Base-by-base conservation (phyloP, 2,329 filamentous ascomycete species). In the Penicillium paneum region DNA sequence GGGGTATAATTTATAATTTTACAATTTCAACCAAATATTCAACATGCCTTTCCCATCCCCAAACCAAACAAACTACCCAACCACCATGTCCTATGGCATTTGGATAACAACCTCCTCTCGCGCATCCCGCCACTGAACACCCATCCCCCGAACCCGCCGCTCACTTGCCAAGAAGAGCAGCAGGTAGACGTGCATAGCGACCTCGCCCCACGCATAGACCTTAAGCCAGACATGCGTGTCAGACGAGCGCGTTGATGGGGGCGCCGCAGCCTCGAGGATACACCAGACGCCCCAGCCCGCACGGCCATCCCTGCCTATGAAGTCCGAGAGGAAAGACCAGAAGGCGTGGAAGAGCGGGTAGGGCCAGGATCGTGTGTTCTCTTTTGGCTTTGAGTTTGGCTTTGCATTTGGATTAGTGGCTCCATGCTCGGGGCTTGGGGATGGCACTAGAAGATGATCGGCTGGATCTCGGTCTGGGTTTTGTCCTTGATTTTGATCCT, bases 121-220 rank as follows among this genome's bases (percentile, higher is more conserved):
- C 0, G 80, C 83, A 70, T 86, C 90, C 48, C 87, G 72, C 90
- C 90, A 96, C 44, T 75, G 74, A 13, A 83, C 76, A 0, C 81
- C 81, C 8, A 81, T 81, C 7, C 75, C 76, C 55, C 81, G 80
- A 15, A 92, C 72, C 56, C 79, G 79, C 31, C 87, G 79, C 52
- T 83, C 79, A 63, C 87, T 93, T 0, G 85, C 88, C 13, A 91
- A 73, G 67, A 89, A 93, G 0, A 96, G 71, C 36, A 92, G 70
- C 4, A 94, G 72, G 69, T 91, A 96, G 32, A 90, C 79, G 64
- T 95, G 87, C 50, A 84, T 81, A 0, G 84, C 83, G 0, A 90
- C 76, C 58, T 87, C 82, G 0, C 89, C 91, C 86, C 89, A 96
- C 66, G 89, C 90, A 67, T 89, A 94, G 1, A 93, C 70, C 24